Evolutionary conservation across 192 early-diverging fungal genomes (phyloP).

Genomic region (Dimargaris xerosporica): DNA sequence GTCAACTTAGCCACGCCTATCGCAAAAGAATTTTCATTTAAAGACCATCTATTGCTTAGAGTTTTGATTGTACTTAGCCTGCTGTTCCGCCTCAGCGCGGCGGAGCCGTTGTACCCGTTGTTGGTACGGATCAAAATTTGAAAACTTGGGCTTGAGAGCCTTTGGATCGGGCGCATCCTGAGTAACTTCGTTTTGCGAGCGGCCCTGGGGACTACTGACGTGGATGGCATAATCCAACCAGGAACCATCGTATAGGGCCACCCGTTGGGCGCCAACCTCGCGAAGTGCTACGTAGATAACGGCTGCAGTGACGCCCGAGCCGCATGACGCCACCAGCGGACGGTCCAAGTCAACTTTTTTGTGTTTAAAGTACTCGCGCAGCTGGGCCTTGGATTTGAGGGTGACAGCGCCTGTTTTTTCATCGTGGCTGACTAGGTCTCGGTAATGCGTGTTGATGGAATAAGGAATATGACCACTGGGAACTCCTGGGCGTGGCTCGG

Average conservation of each 20-base stretch:
- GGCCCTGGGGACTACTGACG: constrained; percentile 47
- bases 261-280: constrained; percentile 38
- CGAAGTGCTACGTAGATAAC: constrained; percentile 69
- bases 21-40: no score
- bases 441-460: constrained; percentile 60
- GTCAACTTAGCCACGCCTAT: no score
- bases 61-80: no score
- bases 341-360: constrained; percentile 50
- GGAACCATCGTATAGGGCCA: constrained; percentile 76
- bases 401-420: constrained; percentile 14
- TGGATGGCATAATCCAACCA: constrained; percentile 84
- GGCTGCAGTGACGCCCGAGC: constrained; percentile 66
- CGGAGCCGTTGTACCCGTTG: no score
- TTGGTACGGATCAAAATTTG: no score
- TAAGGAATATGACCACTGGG: constrained; percentile 70
- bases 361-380: constrained; percentile 36
- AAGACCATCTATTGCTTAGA: no score
- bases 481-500: constrained; percentile 66
- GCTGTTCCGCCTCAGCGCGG: no score
- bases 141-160: no score
- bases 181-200: constrained; percentile 16
- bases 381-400: constrained; percentile 29
- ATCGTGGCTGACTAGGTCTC: constrained; percentile 36
- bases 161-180: background rate
- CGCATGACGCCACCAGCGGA: constrained; percentile 68